Evolutionary conservation across 352 stramenopile species (phyloP).

Genomic region (Phytophthora tubulina): DNA sequence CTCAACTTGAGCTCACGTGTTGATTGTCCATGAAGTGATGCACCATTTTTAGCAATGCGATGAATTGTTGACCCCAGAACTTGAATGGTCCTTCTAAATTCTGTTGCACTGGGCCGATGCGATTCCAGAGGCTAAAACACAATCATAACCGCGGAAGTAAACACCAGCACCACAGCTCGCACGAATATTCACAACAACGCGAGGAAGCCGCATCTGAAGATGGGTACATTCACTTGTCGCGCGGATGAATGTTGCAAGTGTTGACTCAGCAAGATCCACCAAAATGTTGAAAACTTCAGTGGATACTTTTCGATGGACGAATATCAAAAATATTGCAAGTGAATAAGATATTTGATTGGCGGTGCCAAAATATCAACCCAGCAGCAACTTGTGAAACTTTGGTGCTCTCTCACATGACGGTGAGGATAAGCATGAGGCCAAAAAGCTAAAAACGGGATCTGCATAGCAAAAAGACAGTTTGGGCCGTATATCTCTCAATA

Average conservation of each 20-base stretch:
- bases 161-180: constrained; percentile 4
- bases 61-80: not conserved
- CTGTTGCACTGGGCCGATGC: too few relatives aligned
- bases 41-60: too few relatives aligned
- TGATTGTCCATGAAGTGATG: too few relatives aligned
- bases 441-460: constrained; percentile 17
- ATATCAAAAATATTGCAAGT: not conserved
- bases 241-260: not conserved
- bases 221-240: constrained; percentile 21
- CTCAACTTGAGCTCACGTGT: too few relatives aligned
- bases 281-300: constrained; percentile 35
- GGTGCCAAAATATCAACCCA: not conserved
- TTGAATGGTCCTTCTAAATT: not conserved
- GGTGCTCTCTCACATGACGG: not conserved
- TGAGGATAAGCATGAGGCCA: not conserved
- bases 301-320: constrained; percentile 29
- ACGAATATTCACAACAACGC: constrained; percentile 6
- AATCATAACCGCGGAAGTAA: not conserved
- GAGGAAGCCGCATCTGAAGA: constrained; percentile 20
- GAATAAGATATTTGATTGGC: constrained; percentile 33
- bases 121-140: not conserved
- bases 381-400: constrained; percentile 15
- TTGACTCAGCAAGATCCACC: constrained; percentile 19
- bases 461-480: constrained; percentile 22
- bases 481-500: constrained; percentile 42